Base-by-base conservation (phyloP, 2,329 filamentous ascomycete genomes). In the Verticillium zaregamsianum region DNA sequence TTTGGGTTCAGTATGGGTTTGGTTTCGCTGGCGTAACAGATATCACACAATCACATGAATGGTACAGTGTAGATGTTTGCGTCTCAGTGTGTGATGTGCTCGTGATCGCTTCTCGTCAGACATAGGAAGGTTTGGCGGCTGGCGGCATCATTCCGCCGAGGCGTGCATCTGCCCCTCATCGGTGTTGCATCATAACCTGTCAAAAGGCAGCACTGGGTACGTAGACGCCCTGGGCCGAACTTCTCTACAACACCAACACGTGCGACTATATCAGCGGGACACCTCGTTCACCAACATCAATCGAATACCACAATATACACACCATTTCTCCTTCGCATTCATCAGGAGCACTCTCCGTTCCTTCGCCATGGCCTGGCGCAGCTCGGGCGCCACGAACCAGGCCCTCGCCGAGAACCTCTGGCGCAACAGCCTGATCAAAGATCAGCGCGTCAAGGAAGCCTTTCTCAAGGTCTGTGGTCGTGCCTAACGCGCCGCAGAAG, bases 321-420 rank as follows among this genome's bases (percentile, higher is more conserved):
- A 52, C 3, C 7, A 52, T 52, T 52, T 20, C 45, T 14, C 54
- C 23, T 58, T 37, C 55, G 35, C 56, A 8, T 31, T 14, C 25
- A 31, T 3, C 25, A 11, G n/a, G 5, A 59, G 57, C n/a, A 15
- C 39, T 33, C 62, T 35, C 55, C 28, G 9, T 17, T 3, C 39
- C 58, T 59, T 73, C 68, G 74, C 63, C 63, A 98, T 99, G 95
- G 93, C 94, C 63, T 99, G 95, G 95, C 86, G 87, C 67, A 92
- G 90, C 74, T 90, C 89, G 7, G 94, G 92, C 63, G 77, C 78
- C 5, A 86, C 87, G 32, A 97, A 98, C 74, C 76, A 78, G 49
- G 87, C 88, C 61, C 82, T 99, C 57, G 81, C 98, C 64, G 84
- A 89, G 67, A 97, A 97, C 73, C 82, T 99, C 62, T 88, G 80